Conservation (phyloP, 805 yeast species). For the Saturnispora mendoncae region DNA sequence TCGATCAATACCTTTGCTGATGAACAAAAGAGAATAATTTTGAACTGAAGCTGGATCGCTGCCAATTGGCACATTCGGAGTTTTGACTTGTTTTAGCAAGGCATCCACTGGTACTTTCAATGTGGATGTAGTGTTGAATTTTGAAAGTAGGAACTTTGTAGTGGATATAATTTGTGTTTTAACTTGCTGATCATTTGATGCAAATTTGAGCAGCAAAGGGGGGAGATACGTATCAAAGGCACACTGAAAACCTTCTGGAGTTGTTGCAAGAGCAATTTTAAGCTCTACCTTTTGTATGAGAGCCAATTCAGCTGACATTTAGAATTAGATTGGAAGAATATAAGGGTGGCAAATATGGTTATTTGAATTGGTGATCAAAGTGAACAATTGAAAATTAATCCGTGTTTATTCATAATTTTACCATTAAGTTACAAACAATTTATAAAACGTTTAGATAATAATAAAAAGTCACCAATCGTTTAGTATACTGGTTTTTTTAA, state of each 20-base stretch:
- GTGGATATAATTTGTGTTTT: conserved; percentile 54
- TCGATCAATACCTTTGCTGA: conserved; percentile 61
- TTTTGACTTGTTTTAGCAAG: conserved; percentile 53
- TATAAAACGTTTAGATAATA: too few relatives aligned
- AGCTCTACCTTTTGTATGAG: conserved; percentile 74
- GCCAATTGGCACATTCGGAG: conserved; percentile 37
- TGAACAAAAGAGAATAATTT: conserved; percentile 54
- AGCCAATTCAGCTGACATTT: conserved; percentile 37
- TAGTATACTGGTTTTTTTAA: too few relatives aligned
- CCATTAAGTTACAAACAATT: too few relatives aligned
- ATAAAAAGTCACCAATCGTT: too few relatives aligned
- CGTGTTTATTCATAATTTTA: too few relatives aligned
- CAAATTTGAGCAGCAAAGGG: conserved; percentile 71
- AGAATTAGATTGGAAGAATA: neutral
- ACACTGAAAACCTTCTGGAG: conserved; percentile 54
- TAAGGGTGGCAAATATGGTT: neutral
- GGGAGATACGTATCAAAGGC: conserved; percentile 55
- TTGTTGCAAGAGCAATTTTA: conserved; percentile 65
- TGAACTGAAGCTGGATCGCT: conserved; percentile 44
- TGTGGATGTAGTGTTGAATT: conserved; percentile 47
- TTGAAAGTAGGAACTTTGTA: conserved; percentile 56
- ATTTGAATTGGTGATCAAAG: too few relatives aligned
- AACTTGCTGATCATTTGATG: conserved; percentile 60
- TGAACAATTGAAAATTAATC: too few relatives aligned
- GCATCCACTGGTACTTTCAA: conserved; percentile 58